Evolutionary conservation across 345 rosid genomes (phyloP).

Genomic region (Aurinia saxatilis): DNA sequence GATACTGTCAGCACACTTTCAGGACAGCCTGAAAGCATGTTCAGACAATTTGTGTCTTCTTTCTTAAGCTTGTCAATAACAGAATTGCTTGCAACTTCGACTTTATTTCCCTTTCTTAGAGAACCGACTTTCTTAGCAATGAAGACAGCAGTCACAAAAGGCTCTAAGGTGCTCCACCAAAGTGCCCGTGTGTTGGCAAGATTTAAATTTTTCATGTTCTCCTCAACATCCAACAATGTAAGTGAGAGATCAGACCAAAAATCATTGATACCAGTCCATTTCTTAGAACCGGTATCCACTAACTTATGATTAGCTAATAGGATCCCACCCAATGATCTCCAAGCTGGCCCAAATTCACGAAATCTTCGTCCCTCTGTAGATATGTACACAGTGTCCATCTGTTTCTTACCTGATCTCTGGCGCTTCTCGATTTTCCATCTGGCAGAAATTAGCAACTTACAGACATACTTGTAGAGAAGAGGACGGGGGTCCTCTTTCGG

Average conservation of each 20-base stretch:
- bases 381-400: constrained; percentile 43
- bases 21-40: constrained; percentile 28
- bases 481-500: constrained; percentile 62
- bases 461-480: constrained; percentile 52
- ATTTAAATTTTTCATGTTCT: constrained; percentile 39
- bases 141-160: constrained; percentile 74
- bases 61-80: constrained; percentile 26
- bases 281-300: constrained; percentile 38
- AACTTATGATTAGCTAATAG: constrained; percentile 40
- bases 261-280: constrained; percentile 61
- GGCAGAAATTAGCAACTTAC: constrained; percentile 41
- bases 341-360: constrained; percentile 75
- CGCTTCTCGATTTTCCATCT: constrained; percentile 68
- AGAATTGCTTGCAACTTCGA: constrained; percentile 49
- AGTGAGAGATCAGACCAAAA: constrained; percentile 63
- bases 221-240: constrained; percentile 44
- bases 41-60: constrained; percentile 14
- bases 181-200: constrained; percentile 41
- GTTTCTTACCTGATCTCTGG: constrained; percentile 47
- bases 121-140: constrained; percentile 65
- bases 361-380: constrained; percentile 59
- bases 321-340: constrained; percentile 59
- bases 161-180: constrained; percentile 74
- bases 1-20: constrained; percentile 37
- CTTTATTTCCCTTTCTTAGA: constrained; percentile 66